phyloP scores from a whole-genome alignment of 129 eudicot genomes.

The Flaveria brownii region DNA sequence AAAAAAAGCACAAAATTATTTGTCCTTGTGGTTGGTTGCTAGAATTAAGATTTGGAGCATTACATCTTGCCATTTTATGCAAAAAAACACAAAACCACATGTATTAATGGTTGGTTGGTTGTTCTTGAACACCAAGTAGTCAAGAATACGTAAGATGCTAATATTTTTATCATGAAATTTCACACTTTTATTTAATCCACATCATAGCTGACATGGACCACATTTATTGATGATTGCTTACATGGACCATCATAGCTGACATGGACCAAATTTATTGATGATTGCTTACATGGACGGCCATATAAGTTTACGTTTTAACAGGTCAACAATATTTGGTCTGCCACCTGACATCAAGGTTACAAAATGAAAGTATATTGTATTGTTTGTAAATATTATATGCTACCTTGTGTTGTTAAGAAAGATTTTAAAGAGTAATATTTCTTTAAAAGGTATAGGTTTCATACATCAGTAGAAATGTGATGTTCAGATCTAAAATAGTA shows the following conservation, averaged over 20 bases:
- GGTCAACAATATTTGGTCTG: background rate
- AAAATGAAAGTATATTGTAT: background rate
- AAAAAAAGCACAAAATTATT: background rate
- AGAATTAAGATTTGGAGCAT: background rate
- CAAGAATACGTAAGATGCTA: background rate
- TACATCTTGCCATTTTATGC: background rate
- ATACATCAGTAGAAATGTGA: slow-evolving; percentile 2
- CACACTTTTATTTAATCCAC: background rate
- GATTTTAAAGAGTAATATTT: background rate
- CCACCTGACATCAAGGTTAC: background rate
- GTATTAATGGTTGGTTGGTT: background rate
- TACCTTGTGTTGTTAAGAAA: background rate
- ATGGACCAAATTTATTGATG: background rate
- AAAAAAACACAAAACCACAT: background rate
- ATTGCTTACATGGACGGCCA: background rate
- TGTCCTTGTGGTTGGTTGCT: background rate
- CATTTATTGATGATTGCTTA: background rate
- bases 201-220: background rate
- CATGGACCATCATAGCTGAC: background rate
- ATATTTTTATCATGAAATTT: too few species aligned
- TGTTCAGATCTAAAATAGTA: background rate
- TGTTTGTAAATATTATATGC: background rate
- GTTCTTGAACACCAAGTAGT: background rate
- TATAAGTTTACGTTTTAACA: background rate
- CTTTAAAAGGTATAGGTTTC: background rate